These are phyloP conservation scores for Cryptosporidium bovis DNA, from an alignment of 169 alveolate species.

Conservation along the genomic window DNA sequence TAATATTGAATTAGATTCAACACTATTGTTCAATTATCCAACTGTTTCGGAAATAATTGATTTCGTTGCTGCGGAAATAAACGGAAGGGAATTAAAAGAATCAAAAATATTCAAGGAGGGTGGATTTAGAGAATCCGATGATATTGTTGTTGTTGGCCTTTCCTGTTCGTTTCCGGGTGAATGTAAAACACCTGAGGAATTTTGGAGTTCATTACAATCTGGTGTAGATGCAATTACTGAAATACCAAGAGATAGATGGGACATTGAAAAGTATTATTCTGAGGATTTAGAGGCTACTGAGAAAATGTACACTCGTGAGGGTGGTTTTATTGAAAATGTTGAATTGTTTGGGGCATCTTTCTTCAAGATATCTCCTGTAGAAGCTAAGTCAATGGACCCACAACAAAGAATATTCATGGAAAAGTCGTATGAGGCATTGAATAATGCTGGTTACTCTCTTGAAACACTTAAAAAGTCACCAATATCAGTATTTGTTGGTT, in stretches of 20 bases:
- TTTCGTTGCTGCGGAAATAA: constrained; percentile 75
- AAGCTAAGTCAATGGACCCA: constrained; percentile 87
- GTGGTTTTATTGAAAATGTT: constrained; percentile 83
- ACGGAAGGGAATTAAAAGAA: constrained; percentile 21
- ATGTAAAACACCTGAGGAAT: constrained; percentile 75
- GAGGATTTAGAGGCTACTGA: constrained; percentile 81
- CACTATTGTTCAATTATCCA: constrained; percentile 82
- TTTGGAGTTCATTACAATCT: constrained; percentile 79
- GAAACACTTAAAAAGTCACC: constrained; percentile 73
- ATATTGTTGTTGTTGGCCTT: constrained; percentile 77
- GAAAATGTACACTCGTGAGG: constrained; percentile 83
- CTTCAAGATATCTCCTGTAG: constrained; percentile 78
- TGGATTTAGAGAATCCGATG: constrained; percentile 45
- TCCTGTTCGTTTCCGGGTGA: constrained; percentile 83
- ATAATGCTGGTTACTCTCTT: constrained; percentile 77
- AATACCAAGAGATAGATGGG: constrained; percentile 83
- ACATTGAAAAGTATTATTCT: constrained; percentile 81
- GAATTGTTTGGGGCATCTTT: constrained; percentile 82
- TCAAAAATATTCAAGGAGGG: neutral
- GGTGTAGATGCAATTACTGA: constrained; percentile 80
- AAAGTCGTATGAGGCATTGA: constrained; percentile 80
- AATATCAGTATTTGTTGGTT: constrained; percentile 83
- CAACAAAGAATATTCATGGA: constrained; percentile 84
- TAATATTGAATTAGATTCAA: constrained; percentile 79
- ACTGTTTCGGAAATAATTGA: constrained; percentile 79